Evolutionary conservation across 345 rosid genomes (phyloP).

Genomic region (Eucalyptus marginata): DNA sequence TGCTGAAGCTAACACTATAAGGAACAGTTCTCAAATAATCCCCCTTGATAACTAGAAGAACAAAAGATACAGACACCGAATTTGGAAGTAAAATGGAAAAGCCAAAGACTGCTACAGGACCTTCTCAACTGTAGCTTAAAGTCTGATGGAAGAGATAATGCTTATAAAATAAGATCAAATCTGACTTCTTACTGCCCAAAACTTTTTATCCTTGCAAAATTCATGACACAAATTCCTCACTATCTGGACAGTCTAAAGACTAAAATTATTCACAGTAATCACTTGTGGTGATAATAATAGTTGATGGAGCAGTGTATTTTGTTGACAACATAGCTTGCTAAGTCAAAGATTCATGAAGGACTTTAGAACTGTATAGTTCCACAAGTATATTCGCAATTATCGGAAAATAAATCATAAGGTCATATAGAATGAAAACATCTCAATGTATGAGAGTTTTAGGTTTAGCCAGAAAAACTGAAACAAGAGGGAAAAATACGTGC

Average conservation of each 20-base stretch:
- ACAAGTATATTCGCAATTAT: not conserved
- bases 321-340: not conserved
- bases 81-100: not conserved
- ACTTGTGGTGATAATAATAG: not conserved
- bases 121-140: not conserved
- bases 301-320: not conserved
- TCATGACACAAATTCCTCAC: not conserved
- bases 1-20: not conserved
- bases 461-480: not conserved
- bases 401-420: not conserved
- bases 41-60: not conserved
- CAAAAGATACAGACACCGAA: not conserved
- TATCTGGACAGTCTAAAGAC: not conserved
- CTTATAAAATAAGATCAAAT: not conserved
- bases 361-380: not conserved
- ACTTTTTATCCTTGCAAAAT: not conserved
- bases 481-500: not conserved
- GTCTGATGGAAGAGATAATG: not conserved
- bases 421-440: not conserved
- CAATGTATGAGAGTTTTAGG: not conserved
- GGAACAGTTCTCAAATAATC: not conserved
- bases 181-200: not conserved
- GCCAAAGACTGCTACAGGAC: not conserved
- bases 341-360: not conserved
- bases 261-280: not conserved